phyloP scores from a whole-genome alignment of 495 filamentous ascomycete genomes.

The Penicillium herquei region DNA sequence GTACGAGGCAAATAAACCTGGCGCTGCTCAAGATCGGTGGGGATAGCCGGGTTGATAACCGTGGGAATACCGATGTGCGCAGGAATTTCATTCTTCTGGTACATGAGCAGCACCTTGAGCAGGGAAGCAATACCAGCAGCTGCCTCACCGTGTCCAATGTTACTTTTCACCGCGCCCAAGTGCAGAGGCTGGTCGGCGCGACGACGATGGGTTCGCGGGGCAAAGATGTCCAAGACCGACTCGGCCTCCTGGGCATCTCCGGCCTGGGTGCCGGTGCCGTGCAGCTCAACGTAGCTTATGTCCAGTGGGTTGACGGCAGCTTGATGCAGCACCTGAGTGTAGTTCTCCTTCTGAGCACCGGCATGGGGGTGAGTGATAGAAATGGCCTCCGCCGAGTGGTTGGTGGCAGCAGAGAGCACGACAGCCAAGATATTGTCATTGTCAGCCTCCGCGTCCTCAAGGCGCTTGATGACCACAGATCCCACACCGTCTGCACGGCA shows the following conservation, averaged over 20 bases:
- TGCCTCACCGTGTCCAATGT: constrained; percentile 38
- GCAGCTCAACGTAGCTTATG: constrained; percentile 52
- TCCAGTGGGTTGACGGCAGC: constrained; percentile 48
- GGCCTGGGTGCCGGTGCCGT: constrained; percentile 46
- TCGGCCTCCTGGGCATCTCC: constrained; percentile 35
- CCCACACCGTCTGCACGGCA: constrained; percentile 56
- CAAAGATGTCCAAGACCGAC: constrained; percentile 31
- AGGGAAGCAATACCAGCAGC: constrained; percentile 24
- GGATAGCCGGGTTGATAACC: constrained; percentile 32
- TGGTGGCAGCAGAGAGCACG: constrained; percentile 36
- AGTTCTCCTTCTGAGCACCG: constrained; percentile 39
- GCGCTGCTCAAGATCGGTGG: constrained; percentile 10
- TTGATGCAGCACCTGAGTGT: constrained; percentile 44
- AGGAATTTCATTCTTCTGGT: constrained; percentile 29
- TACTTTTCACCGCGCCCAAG: constrained; percentile 33
- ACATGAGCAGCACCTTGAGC: constrained; percentile 35
- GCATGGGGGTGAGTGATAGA: constrained; percentile 52
- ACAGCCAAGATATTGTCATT: constrained; percentile 40
- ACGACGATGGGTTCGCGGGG: constrained; percentile 8
- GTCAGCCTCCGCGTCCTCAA: constrained; percentile 45
- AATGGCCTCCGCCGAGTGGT: constrained; percentile 45
- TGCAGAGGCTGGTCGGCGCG: not conserved
- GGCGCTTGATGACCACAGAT: constrained; percentile 42
- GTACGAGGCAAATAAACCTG: constrained; percentile 30
- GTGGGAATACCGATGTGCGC: constrained; percentile 37